Evolutionary conservation across 495 filamentous ascomycete species (phyloP), one percentile per base, ranked within the genome.

Genomic region (Lentithecium fluviatile): DNA sequence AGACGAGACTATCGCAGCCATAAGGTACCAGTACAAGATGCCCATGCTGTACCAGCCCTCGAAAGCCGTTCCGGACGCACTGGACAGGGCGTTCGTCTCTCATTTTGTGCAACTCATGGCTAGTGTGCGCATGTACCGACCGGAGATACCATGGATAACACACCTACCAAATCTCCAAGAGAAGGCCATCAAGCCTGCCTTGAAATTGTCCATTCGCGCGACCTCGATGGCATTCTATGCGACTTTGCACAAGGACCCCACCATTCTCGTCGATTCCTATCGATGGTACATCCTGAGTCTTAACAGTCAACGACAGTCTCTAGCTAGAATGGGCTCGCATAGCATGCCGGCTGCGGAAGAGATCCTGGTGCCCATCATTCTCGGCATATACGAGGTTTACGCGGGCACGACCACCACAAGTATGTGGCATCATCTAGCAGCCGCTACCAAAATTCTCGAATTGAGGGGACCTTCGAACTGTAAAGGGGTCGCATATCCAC

Each of bases 141-240:
- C 29, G n/a, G 56, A 52, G 25, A 49, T 52, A 15, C 62, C 62
- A 32, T 65, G 56, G 56, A 52, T 65, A 11, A 56, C 49, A 12
- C 56, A 38, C 6, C 21, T 65, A 6, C 62, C 62, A 6, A 45
- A 20, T 8, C n/a, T 60, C 15, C 55, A 59, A n/a, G 24, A 20
- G 11, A 50, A 37, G 23, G 24, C 62, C 0, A 46, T 34, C 20
- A 65, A 49, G 21, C 56, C 56, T 5, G 56, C 56, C 5, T 29
- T 65, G 24, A 37, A 32, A 17, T 29, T 60, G 19, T 60, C 62
- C 11, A 54, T 65, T n/a, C 56, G 62, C 17, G 56, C 62, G 6
- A 45, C 56, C 13, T 60, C 56, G 2, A 65, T 65, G 62, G 62
- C 62, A 0, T 65, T 65, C 25, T 65, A 60, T 25, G 56, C 49